Conservation (phyloP, 805 yeast species). For the Cyberlindnera nakhonratchasimensis region DNA sequence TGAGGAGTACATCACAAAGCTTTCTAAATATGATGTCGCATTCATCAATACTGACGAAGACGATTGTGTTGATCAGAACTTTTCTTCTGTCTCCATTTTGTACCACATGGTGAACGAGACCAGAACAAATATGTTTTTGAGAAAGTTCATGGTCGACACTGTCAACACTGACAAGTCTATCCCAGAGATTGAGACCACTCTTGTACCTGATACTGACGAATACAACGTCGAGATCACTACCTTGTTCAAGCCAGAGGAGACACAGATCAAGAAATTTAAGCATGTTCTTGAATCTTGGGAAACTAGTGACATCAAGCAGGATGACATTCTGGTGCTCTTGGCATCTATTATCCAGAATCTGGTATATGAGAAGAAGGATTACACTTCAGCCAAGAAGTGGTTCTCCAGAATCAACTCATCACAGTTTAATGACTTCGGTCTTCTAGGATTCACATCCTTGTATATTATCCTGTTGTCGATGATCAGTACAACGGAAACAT, state of each 20-base stretch:
- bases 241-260: slow-evolving; percentile 30
- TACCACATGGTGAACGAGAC: slow-evolving; percentile 23
- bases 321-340: slow-evolving; percentile 26
- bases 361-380: slow-evolving; percentile 25
- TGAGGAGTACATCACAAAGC: slow-evolving; percentile 21
- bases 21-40: slow-evolving; percentile 19
- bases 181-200: slow-evolving; percentile 16
- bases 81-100: slow-evolving; percentile 18
- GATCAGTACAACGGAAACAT: slow-evolving; percentile 17
- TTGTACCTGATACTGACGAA: slow-evolving; percentile 16
- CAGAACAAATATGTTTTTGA: slow-evolving; percentile 22
- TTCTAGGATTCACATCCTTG: slow-evolving; percentile 32
- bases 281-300: slow-evolving; percentile 21
- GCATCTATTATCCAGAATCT: slow-evolving; percentile 30
- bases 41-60: slow-evolving; percentile 19
- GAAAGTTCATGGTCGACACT: slow-evolving; percentile 24
- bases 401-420: slow-evolving; percentile 18
- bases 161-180: slow-evolving; percentile 23
- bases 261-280: slow-evolving; percentile 23
- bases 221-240: slow-evolving; percentile 26
- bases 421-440: slow-evolving; percentile 14
- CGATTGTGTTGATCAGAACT: slow-evolving; percentile 13
- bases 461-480: slow-evolving; percentile 25
- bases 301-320: slow-evolving; percentile 18
- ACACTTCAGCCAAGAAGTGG: slow-evolving; percentile 24